Conservation (phyloP, 495 filamentous ascomycete genomes). For the Daldinia caldariorum region DNA sequence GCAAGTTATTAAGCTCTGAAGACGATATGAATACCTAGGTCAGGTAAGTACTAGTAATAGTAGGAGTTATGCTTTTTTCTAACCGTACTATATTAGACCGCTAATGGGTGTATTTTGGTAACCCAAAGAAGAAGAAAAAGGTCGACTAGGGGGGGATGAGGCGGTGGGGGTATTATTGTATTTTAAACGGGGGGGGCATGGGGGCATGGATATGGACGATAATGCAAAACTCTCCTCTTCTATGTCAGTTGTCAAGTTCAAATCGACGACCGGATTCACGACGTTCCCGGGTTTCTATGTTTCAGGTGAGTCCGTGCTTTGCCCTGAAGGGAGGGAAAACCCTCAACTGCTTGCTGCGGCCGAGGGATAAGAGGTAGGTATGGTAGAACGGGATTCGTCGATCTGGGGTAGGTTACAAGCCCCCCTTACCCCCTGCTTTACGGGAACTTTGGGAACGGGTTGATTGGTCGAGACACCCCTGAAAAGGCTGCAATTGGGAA, state of each 20-base stretch:
- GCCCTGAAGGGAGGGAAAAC: background rate
- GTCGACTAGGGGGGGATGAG: too few species aligned
- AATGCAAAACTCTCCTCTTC: too few species aligned
- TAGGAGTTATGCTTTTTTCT: too few species aligned
- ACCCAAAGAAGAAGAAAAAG: too few species aligned
- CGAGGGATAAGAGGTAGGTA: background rate
- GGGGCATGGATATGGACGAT: too few species aligned
- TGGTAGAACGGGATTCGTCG: conserved; percentile 9
- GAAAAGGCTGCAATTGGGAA: conserved; percentile 22
- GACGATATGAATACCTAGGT: too few species aligned
- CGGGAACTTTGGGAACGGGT: background rate
- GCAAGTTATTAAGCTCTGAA: too few species aligned
- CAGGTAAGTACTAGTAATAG: too few species aligned
- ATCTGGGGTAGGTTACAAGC: conserved; percentile 30
- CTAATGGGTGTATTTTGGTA: too few species aligned
- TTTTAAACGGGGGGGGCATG: too few species aligned
- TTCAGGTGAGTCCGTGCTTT: conserved; percentile 37
- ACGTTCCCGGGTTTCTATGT: conserved; percentile 31
- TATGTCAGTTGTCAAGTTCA: conserved; percentile 1
- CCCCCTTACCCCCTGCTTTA: conserved; percentile 3
- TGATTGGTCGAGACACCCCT: conserved; percentile 26
- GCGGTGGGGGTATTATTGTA: too few species aligned
- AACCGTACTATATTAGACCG: too few species aligned
- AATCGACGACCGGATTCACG: conserved; percentile 18
- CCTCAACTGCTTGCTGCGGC: background rate